These are phyloP conservation scores for Fusarium proliferatum DNA, from an alignment of 2,329 filamentous ascomycete species.

Conservation along the genomic window DNA sequence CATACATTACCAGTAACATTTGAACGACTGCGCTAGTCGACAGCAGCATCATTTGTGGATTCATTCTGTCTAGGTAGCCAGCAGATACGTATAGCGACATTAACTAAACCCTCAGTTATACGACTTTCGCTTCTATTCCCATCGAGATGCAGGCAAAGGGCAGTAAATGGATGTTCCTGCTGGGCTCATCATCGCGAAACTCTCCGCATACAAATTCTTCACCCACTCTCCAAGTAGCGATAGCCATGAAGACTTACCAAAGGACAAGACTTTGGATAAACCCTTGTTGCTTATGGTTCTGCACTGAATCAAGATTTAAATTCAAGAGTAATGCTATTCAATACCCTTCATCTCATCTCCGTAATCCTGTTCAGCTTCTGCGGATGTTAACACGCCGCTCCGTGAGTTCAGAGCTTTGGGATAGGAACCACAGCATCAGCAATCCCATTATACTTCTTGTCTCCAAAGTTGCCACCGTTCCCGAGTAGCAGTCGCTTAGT, in stretches of 20 bases:
- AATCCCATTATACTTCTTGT: not conserved
- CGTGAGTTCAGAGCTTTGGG: not conserved
- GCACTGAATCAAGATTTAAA: not conserved
- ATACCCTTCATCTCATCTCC: not conserved
- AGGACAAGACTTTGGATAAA: not conserved
- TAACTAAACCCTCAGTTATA: not conserved
- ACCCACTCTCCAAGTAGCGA: not conserved
- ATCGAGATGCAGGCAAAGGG: not conserved
- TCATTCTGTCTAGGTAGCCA: not conserved
- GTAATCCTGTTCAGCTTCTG: not conserved
- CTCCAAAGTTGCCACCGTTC: not conserved
- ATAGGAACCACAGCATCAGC: not conserved
- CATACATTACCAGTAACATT: no score
- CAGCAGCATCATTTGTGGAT: no score
- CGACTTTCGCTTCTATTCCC: rapidly evolving
- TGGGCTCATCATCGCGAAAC: not conserved
- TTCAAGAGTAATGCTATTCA: not conserved
- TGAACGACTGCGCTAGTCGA: no score
- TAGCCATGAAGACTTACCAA: not conserved
- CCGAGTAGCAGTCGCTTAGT: not conserved
- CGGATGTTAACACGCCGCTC: not conserved
- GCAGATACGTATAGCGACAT: not conserved
- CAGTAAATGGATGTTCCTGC: not conserved
- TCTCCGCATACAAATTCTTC: not conserved
- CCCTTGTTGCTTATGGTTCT: not conserved